These are phyloP conservation scores for Diaporthe eres DNA, from an alignment of 2,329 filamentous ascomycete species.

Conservation along the genomic window DNA sequence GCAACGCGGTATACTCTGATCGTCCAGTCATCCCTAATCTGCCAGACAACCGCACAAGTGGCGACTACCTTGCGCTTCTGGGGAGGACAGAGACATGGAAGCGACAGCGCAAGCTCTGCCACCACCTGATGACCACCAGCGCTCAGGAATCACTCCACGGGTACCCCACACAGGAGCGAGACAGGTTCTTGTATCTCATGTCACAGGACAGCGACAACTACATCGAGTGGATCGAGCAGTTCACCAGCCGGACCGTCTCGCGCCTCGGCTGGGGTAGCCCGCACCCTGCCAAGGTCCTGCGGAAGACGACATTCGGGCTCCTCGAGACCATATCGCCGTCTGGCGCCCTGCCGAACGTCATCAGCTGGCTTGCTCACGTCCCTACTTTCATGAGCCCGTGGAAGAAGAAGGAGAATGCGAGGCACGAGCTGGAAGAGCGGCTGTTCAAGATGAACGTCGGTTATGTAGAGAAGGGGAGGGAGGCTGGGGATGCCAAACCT, in stretches of 20 bases:
- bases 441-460: conserved; percentile 55
- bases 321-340: conserved; percentile 61
- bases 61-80: conserved; percentile 61
- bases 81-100: conserved; percentile 62
- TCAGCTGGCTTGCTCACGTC: conserved; percentile 56
- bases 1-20: conserved; percentile 61
- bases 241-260: conserved; percentile 61
- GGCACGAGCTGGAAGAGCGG: conserved; percentile 56
- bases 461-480: conserved; percentile 53
- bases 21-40: conserved; percentile 62
- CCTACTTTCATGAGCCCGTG: conserved; percentile 58
- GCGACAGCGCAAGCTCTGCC: conserved; percentile 61
- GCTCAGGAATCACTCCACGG: conserved; percentile 55
- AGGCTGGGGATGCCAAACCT: conserved; percentile 52
- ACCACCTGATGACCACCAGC: conserved; percentile 58
- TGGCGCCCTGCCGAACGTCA: conserved; percentile 59
- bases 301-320: conserved; percentile 61
- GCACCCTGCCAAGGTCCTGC: conserved; percentile 55
- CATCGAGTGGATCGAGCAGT: conserved; percentile 62
- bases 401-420: conserved; percentile 58
- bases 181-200: conserved; percentile 61
- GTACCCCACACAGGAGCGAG: conserved; percentile 60
- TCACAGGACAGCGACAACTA: conserved; percentile 57
- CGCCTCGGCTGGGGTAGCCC: conserved; percentile 62
- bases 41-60: conserved; percentile 62